A percentile compares a stretch with the other conserved stretches of the same genome.
These are phyloP conservation scores for Neofusicoccum umdonicola DNA, from an alignment of 2,329 filamentous ascomycete species.

Conservation along the genomic window DNA sequence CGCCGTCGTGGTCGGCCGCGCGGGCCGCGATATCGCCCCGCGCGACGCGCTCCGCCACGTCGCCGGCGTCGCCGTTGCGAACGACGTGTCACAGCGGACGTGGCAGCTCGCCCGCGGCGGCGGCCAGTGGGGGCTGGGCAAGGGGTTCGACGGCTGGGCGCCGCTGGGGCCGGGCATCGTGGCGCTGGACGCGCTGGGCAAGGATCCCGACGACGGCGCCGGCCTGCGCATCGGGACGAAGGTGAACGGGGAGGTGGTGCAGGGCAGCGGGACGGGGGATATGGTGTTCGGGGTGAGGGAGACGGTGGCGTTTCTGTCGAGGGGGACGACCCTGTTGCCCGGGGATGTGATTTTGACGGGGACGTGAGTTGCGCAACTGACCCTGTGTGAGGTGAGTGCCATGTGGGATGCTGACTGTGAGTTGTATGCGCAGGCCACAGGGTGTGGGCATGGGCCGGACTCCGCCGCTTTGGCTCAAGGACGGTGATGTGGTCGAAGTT, in stretches of 20 bases:
- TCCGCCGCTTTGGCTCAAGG: slow-evolving; percentile 14
- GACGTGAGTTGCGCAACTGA: background rate
- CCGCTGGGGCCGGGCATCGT: slow-evolving; percentile 42
- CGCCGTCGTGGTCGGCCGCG: slow-evolving; percentile 68
- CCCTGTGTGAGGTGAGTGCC: too few species aligned
- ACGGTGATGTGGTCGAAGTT: slow-evolving; percentile 33
- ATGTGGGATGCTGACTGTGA: background rate
- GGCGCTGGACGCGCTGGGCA: slow-evolving; percentile 19
- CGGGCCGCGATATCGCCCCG: slow-evolving; percentile 57
- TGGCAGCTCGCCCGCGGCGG: slow-evolving; percentile 45
- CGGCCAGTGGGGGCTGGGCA: slow-evolving; percentile 42
- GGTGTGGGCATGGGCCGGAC: slow-evolving; percentile 14
- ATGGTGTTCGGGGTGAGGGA: slow-evolving; percentile 15
- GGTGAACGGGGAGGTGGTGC: slow-evolving; percentile 10
- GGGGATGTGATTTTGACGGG: slow-evolving; percentile 16
- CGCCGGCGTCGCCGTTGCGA: slow-evolving; percentile 59
- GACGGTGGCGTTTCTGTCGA: slow-evolving; percentile 1
- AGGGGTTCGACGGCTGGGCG: slow-evolving; percentile 46
- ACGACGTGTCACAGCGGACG: slow-evolving; percentile 62
- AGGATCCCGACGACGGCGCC: background rate
- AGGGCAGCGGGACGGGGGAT: slow-evolving; percentile 8
- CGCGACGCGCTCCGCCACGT: background rate
- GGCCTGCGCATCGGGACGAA: slow-evolving; percentile 3
- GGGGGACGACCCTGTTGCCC: background rate
- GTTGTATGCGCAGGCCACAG: background rate